Conservation (phyloP, 2,329 filamentous ascomycete genomes). For the Nemania bipapillata region DNA sequence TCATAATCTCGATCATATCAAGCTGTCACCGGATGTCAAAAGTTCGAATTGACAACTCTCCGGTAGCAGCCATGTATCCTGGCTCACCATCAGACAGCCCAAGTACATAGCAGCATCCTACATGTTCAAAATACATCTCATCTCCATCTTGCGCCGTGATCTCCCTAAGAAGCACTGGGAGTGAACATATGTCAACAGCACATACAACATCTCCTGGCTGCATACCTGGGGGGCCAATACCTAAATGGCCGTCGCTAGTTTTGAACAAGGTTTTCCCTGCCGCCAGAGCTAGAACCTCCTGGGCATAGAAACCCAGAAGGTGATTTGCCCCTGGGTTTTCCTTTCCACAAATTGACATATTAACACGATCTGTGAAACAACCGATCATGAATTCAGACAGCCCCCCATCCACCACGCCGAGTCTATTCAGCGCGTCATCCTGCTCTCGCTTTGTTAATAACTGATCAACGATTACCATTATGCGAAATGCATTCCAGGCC, state of each 20-base stretch:
- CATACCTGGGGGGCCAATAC: not conserved
- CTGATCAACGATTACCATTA: too few species aligned
- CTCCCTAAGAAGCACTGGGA: not conserved
- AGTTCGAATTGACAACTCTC: too few species aligned
- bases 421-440: not conserved
- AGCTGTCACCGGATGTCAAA: too few species aligned
- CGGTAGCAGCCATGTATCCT: too few species aligned
- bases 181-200: not conserved
- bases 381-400: too few species aligned
- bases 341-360: too few species aligned
- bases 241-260: not conserved
- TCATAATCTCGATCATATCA: too few species aligned
- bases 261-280: not conserved
- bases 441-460: not conserved
- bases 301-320: too few species aligned
- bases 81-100: not conserved
- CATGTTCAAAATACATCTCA: not conserved
- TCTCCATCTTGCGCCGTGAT: not conserved
- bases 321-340: too few species aligned
- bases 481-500: too few species aligned
- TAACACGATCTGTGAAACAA: too few species aligned
- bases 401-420: not conserved
- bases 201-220: not conserved
- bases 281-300: too few species aligned
- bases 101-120: not conserved